A percentile compares a stretch with the other conserved stretches of the same genome.
Evolutionary conservation across 192 early-diverging fungal genomes (phyloP).

Genomic region (Geranomyces variabilis): DNA sequence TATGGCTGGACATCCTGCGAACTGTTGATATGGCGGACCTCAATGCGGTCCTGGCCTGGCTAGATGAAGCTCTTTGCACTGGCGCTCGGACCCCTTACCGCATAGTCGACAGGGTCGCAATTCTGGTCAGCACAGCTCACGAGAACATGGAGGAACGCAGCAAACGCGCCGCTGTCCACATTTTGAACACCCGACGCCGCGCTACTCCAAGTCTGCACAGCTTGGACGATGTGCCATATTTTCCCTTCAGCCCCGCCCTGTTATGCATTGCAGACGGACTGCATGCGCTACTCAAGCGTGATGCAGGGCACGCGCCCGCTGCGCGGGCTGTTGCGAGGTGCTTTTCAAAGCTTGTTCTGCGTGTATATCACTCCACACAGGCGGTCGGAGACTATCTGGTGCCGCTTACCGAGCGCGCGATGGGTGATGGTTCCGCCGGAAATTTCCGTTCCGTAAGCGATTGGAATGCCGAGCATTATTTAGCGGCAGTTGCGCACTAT

Average conservation of each 20-base stretch:
- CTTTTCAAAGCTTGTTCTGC: conserved; percentile 29
- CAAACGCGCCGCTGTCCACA: conserved; percentile 39
- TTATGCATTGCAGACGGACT: conserved; percentile 40
- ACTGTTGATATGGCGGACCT: conserved; percentile 34
- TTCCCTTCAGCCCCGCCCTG: conserved; percentile 45
- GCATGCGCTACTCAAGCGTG: conserved; percentile 25
- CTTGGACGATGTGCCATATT: conserved; percentile 28
- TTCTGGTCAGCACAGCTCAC: conserved; percentile 31
- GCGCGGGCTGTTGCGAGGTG: conserved; percentile 16
- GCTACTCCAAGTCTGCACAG: conserved; percentile 3
- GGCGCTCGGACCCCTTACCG: conserved; percentile 62
- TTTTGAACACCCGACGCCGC: conserved; percentile 32
- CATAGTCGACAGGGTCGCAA: conserved; percentile 59
- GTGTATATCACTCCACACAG: conserved; percentile 30
- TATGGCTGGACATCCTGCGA: conserved; percentile 31
- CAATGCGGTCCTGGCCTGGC: conserved; percentile 55
- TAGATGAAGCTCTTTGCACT: conserved; percentile 66
- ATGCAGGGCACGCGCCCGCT: neutral
- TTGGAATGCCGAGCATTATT: conserved; percentile 7
- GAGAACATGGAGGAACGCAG: conserved; percentile 12
- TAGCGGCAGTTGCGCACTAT: neutral
- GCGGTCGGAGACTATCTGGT: conserved; percentile 22
- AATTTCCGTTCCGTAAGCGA: neutral
- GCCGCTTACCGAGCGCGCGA: conserved; percentile 2
- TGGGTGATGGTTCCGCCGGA: neutral